phyloP scores from a whole-genome alignment of 176 grass and related monocot genomes.

The Puccinellia tenuiflora region DNA sequence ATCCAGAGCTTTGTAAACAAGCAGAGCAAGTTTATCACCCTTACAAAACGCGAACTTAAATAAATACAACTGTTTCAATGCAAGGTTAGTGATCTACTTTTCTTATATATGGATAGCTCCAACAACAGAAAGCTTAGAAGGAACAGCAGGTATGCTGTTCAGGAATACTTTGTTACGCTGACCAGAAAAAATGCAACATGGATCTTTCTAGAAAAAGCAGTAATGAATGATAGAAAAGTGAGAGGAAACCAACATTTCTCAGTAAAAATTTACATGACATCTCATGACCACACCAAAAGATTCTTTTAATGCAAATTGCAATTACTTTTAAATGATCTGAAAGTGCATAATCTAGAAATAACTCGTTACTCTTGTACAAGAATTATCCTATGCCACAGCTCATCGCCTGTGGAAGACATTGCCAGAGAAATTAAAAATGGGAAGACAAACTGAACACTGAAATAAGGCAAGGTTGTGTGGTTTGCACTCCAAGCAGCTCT shows the following conservation, averaged over 20 bases:
- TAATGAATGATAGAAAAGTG: neutral
- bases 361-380: too few relatives aligned
- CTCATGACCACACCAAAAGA: neutral
- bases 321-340: neutral
- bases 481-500: neutral
- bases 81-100: neutral
- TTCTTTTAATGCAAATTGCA: slow-evolving; percentile 1
- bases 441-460: neutral
- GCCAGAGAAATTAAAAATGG: neutral
- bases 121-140: slow-evolving; percentile 13
- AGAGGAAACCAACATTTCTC: neutral
- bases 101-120: slow-evolving; percentile 12
- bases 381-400: neutral
- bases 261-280: slow-evolving; percentile 8
- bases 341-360: neutral
- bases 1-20: neutral
- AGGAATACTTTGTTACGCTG: neutral
- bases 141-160: neutral
- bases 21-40: neutral
- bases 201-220: too few relatives aligned
- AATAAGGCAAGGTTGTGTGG: neutral
- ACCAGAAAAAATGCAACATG: slow-evolving; percentile 4
- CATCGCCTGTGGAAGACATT: neutral
- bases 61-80: neutral
- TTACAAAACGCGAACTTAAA: neutral